Conservation (phyloP, 1,284 basidiomycete species). For the Ceratobasidium sp. region DNA sequence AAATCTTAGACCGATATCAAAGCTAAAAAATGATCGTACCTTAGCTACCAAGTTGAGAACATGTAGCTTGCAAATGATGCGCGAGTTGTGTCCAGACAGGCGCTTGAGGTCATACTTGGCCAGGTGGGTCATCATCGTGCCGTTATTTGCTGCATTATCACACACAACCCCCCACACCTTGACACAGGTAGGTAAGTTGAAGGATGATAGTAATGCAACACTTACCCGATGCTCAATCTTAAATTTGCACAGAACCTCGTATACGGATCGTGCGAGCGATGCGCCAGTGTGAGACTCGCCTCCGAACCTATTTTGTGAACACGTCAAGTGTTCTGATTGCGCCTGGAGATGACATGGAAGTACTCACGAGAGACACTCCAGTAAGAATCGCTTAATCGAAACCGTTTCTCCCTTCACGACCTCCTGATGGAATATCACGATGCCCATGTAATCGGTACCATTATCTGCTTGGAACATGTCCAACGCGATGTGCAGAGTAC, state of each 20-base stretch:
- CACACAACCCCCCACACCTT: neutral
- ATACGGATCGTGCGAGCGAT: neutral
- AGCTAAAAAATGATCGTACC: neutral
- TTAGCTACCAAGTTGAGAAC: neutral
- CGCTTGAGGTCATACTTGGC: neutral
- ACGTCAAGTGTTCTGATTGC: too few species aligned
- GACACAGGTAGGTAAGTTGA: neutral
- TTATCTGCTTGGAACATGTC: neutral
- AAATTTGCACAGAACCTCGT: neutral
- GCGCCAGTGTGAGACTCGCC: neutral
- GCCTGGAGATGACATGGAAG: neutral
- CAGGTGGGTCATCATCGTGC: neutral
- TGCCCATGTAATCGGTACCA: neutral
- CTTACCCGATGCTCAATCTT: conserved; percentile 20
- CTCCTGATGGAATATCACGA: neutral
- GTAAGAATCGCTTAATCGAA: neutral
- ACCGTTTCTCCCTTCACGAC: neutral
- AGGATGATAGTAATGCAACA: neutral
- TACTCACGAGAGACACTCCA: conserved; percentile 12
- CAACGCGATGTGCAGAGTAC: neutral
- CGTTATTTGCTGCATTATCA: conserved; percentile 15
- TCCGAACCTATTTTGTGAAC: neutral
- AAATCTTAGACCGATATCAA: too few species aligned
- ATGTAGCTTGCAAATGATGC: neutral
- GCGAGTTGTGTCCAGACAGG: neutral